Evolutionary conservation across 2,329 filamentous ascomycete genomes (phyloP).

Genomic region (Ophiostoma perfectum): DNA sequence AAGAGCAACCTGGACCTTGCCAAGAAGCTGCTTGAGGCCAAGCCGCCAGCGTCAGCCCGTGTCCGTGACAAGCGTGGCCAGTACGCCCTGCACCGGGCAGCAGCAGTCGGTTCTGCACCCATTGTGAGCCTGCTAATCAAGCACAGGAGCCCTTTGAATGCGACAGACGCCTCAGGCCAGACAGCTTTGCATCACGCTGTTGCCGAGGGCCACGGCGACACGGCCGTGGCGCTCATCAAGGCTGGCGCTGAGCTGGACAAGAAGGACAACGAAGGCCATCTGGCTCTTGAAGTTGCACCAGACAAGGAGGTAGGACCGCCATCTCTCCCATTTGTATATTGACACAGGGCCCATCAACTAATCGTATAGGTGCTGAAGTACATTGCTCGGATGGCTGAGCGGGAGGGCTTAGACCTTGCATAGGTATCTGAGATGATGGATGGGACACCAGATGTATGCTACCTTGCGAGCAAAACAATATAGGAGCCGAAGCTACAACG

Average conservation of each 20-base stretch:
- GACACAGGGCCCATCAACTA: constrained; percentile 4
- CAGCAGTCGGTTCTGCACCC: constrained; percentile 81
- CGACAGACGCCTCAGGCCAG: constrained; percentile 73
- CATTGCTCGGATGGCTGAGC: constrained; percentile 71
- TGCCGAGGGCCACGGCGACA: constrained; percentile 73
- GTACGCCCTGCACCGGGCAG: constrained; percentile 83
- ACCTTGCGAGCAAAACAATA: background rate
- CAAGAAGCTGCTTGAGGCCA: constrained; percentile 66
- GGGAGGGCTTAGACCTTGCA: constrained; percentile 67
- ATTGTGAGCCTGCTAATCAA: constrained; percentile 76
- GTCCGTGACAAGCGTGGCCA: constrained; percentile 84
- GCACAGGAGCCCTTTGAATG: constrained; percentile 73
- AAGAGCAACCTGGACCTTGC: constrained; percentile 83
- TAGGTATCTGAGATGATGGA: background rate
- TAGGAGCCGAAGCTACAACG: background rate
- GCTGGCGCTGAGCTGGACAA: constrained; percentile 78
- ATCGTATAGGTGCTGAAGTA: constrained; percentile 49
- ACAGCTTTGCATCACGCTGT: constrained; percentile 87
- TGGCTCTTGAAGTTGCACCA: constrained; percentile 77
- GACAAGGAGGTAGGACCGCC: constrained; percentile 64
- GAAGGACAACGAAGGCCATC: constrained; percentile 62
- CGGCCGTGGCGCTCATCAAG: constrained; percentile 75
- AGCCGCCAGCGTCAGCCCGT: constrained; percentile 65
- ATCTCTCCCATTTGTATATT: constrained; percentile 21
- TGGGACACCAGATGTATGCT: background rate